These are phyloP conservation scores for Selaginella moellendorffii DNA, from an alignment of 75 land plant genomes.

Conservation along the genomic window DNA sequence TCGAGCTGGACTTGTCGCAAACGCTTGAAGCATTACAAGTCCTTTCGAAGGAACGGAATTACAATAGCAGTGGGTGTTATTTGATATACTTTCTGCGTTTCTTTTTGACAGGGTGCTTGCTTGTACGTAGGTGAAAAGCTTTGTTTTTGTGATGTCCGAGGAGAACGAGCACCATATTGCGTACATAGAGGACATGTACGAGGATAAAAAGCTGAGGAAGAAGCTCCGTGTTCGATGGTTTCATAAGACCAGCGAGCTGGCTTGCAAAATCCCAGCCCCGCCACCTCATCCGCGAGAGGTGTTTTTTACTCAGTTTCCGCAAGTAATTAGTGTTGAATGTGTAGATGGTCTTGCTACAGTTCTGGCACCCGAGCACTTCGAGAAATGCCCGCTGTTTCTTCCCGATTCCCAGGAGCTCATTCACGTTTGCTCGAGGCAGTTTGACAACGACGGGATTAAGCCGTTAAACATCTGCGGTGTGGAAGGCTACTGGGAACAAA, in stretches of 20 bases:
- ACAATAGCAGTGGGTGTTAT: conserved; percentile 39
- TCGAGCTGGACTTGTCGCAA: conserved; percentile 58
- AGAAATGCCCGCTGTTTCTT: conserved; percentile 29
- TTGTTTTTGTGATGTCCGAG: conserved; percentile 77
- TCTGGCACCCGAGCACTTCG: conserved; percentile 59
- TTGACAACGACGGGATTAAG: conserved; percentile 46
- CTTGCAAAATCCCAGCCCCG: conserved; percentile 36
- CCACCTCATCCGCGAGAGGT: conserved; percentile 58
- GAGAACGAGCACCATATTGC: conserved; percentile 67
- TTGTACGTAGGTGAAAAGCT: conserved; percentile 36
- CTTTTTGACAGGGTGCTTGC: neutral
- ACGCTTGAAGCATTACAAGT: conserved; percentile 58
- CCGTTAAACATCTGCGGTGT: conserved; percentile 50
- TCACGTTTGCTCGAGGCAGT: conserved; percentile 63
- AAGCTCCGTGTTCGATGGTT: conserved; percentile 93
- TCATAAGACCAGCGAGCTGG: conserved; percentile 67
- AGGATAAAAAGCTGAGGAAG: conserved; percentile 65
- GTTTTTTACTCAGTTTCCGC: conserved; percentile 64
- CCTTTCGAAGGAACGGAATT: conserved; percentile 64
- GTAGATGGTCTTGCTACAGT: conserved; percentile 74
- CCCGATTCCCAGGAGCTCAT: conserved; percentile 24
- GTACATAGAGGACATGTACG: conserved; percentile 92
- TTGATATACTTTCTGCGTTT: neutral
- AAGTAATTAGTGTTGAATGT: conserved; percentile 86
- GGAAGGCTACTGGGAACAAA: conserved; percentile 41